These are phyloP conservation scores for Cucurbita ficifolia DNA, from an alignment of 306 rosid species.

Conservation along the genomic window DNA sequence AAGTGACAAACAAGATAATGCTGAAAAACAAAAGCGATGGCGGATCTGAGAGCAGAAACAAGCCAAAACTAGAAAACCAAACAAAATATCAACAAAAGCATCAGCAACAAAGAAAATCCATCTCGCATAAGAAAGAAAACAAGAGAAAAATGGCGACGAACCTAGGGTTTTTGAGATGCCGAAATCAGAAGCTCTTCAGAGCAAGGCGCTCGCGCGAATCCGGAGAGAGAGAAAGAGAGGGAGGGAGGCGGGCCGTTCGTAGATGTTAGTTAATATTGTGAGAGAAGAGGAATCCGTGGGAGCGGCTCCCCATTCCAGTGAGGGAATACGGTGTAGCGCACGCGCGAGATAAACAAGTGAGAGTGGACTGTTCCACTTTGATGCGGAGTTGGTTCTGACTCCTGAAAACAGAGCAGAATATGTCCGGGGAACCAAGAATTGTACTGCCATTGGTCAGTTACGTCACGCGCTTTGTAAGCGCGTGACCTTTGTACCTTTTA, in stretches of 20 bases:
- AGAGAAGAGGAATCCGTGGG: slow-evolving; percentile 30
- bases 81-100: background rate
- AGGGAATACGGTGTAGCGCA: background rate
- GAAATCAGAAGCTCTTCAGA: slow-evolving; percentile 14
- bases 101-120: slow-evolving; percentile 8
- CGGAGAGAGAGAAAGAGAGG: slow-evolving; percentile 18
- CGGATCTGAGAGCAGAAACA: slow-evolving; percentile 35
- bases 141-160: slow-evolving; percentile 29
- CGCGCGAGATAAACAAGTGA: slow-evolving; percentile 29
- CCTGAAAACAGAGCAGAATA: background rate
- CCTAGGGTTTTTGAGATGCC: slow-evolving; percentile 35
- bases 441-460: background rate
- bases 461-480: background rate
- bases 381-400: slow-evolving; percentile 27
- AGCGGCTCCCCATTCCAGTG: slow-evolving; percentile 26
- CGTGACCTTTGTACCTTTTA: background rate
- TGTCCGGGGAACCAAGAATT: background rate
- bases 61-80: background rate
- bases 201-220: slow-evolving; percentile 29
- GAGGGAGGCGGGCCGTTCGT: slow-evolving; percentile 15
- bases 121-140: slow-evolving; percentile 16
- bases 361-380: background rate
- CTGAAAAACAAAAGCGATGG: slow-evolving; percentile 13
- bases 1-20: background rate
- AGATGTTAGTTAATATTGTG: slow-evolving; percentile 31